These are phyloP conservation scores for Colletotrichum sp. DNA, from an alignment of 2,329 filamentous ascomycete species.

Conservation along the genomic window DNA sequence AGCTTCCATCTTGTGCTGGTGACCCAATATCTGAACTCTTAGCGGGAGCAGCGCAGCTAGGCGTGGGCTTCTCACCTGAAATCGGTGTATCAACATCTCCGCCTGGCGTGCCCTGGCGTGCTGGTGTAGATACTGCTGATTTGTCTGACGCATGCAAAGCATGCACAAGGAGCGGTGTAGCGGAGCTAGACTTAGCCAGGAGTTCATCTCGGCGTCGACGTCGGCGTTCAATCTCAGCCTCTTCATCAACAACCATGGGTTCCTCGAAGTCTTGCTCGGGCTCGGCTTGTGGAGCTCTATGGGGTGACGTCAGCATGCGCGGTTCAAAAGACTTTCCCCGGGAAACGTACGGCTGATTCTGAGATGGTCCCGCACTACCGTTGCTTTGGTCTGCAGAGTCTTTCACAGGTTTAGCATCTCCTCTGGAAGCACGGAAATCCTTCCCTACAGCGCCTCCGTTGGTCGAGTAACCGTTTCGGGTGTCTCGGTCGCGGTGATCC, in stretches of 20 bases:
- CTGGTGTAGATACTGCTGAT: slow-evolving; percentile 59
- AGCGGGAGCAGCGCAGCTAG: slow-evolving; percentile 20
- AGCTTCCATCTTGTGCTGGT: slow-evolving; percentile 55
- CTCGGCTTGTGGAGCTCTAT: slow-evolving; percentile 30
- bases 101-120: slow-evolving; percentile 47
- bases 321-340: not conserved
- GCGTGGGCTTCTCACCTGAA: slow-evolving; percentile 45
- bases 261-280: slow-evolving; percentile 54
- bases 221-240: slow-evolving; percentile 82
- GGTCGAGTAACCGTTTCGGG: slow-evolving; percentile 61
- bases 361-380: slow-evolving; percentile 30
- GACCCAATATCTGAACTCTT: slow-evolving; percentile 41
- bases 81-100: slow-evolving; percentile 47
- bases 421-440: slow-evolving; percentile 62
- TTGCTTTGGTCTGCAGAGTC: slow-evolving; percentile 49
- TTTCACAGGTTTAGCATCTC: slow-evolving; percentile 73
- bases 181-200: slow-evolving; percentile 79
- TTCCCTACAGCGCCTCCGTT: slow-evolving; percentile 66
- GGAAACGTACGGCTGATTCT: slow-evolving; percentile 37
- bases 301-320: not conserved
- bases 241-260: slow-evolving; percentile 74
- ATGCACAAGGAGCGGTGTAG: slow-evolving; percentile 77
- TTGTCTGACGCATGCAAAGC: slow-evolving; percentile 70
- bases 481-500: slow-evolving; percentile 53
- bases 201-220: slow-evolving; percentile 85